Evolutionary conservation across 2,329 filamentous ascomycete species (phyloP).

Genomic region (Trichoderma endophyticum): DNA sequence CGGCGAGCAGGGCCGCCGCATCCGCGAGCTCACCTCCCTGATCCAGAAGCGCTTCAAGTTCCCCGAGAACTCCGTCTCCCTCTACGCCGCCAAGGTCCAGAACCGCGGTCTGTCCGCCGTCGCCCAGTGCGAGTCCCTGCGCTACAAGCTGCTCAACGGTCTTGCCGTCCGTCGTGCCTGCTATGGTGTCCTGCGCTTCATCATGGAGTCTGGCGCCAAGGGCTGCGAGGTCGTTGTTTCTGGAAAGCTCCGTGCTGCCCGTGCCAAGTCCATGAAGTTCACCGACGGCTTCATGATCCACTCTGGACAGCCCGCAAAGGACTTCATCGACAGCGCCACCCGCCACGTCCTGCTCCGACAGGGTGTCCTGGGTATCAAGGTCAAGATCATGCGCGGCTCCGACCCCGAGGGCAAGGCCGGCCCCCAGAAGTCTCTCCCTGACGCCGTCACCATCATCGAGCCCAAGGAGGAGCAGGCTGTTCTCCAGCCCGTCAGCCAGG

Average conservation of each 20-base stretch:
- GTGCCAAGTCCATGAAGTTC: constrained; percentile 99
- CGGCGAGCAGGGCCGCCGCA: constrained; percentile 99
- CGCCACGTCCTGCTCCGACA: constrained; percentile 99
- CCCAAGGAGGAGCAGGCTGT: constrained; percentile 99
- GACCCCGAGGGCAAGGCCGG: constrained; percentile 99
- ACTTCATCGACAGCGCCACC: constrained; percentile 98
- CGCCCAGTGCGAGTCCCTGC: constrained; percentile 99
- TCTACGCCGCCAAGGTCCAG: constrained; percentile 99
- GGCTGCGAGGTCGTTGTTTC: constrained; percentile 99
- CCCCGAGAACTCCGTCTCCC: constrained; percentile 99
- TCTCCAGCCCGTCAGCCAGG: constrained; percentile 92
- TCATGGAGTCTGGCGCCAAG: constrained; percentile 99
- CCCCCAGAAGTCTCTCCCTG: constrained; percentile 93
- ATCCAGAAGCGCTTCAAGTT: constrained; percentile 99
- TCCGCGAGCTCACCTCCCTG: constrained; percentile 98
- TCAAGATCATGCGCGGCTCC: constrained; percentile 99
- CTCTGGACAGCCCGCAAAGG: constrained; percentile 98
- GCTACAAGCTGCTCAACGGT: constrained; percentile 99
- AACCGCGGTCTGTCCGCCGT: constrained; percentile 99
- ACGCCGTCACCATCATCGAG: constrained; percentile 99
- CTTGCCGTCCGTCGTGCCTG: constrained; percentile 97
- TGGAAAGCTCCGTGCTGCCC: constrained; percentile 96
- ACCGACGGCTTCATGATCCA: constrained; percentile 99
- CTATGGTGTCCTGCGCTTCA: constrained; percentile 99
- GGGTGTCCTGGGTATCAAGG: constrained; percentile 99